Conservation (phyloP, 2,329 filamentous ascomycete species). For the Myriosclerotinia duriaeana region DNA sequence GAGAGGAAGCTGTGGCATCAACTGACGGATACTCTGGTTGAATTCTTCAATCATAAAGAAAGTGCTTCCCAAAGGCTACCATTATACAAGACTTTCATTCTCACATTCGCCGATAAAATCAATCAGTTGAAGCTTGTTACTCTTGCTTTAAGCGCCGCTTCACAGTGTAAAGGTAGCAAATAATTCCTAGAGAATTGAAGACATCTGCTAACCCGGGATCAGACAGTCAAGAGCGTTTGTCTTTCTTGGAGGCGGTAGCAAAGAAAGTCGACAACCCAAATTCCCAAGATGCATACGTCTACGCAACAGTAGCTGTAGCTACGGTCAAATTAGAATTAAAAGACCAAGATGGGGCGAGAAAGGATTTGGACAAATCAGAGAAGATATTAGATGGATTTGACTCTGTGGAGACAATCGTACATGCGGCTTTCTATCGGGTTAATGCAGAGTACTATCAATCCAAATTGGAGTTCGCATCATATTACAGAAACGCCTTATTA, state of each 20-base stretch:
- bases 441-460: conserved; percentile 93
- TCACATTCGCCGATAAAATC: conserved; percentile 97
- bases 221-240: conserved; percentile 85
- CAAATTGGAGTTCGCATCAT: conserved; percentile 89
- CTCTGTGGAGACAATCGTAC: conserved; percentile 90
- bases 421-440: conserved; percentile 93
- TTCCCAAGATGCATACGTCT: conserved; percentile 94
- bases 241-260: conserved; percentile 79
- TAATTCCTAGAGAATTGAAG: not conserved
- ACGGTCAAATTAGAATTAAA: conserved; percentile 79
- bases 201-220: conserved; percentile 27
- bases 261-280: conserved; percentile 88
- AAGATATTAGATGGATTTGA: conserved; percentile 88
- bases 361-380: conserved; percentile 84
- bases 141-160: conserved; percentile 81
- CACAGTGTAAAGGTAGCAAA: conserved; percentile 71
- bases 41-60: conserved; percentile 80
- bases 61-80: conserved; percentile 82
- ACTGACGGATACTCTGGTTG: conserved; percentile 82
- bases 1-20: conserved; percentile 99
- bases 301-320: conserved; percentile 86
- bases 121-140: conserved; percentile 97
- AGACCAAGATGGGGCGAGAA: conserved; percentile 78
- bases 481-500: conserved; percentile 95
- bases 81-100: conserved; percentile 92